Percentiles rank a stretch among this genome's conserved stretches.
Conservation (phyloP, 1,139 yeast genomes). For the Yamadazyma epiphylla region DNA sequence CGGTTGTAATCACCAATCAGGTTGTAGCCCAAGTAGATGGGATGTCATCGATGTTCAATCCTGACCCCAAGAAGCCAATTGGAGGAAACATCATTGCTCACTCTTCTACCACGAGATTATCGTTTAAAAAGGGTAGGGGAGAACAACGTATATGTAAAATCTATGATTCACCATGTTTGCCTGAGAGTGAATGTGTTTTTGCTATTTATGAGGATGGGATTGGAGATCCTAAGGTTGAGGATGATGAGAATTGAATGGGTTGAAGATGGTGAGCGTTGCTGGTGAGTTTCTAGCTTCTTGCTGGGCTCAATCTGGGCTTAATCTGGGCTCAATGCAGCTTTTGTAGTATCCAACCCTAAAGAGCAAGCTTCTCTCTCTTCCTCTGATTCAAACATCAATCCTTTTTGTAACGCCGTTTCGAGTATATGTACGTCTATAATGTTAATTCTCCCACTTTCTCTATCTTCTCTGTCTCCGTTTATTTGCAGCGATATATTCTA, state of each 20-base stretch:
- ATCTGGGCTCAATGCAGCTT: no score
- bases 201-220: constrained; percentile 97
- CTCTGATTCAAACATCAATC: no score
- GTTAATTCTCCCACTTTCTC: no score
- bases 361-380: no score
- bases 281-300: no score
- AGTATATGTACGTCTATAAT: no score
- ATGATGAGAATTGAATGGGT: constrained; percentile 36
- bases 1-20: constrained; percentile 96
- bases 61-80: constrained; percentile 98
- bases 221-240: constrained; percentile 90
- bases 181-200: constrained; percentile 92
- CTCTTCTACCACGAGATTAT: constrained; percentile 88
- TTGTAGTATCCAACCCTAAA: no score
- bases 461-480: no score
- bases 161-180: constrained; percentile 92
- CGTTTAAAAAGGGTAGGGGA: constrained; percentile 85
- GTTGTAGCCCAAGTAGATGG: constrained; percentile 99
- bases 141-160: constrained; percentile 92
- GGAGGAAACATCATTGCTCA: constrained; percentile 99
- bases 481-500: no score
- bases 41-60: constrained; percentile 73
- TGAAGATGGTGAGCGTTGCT: no score
- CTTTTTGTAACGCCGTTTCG: no score
- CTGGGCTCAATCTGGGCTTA: no score